Base-by-base conservation (phyloP, 805 yeast genomes). In the Candida mattraensis region DNA sequence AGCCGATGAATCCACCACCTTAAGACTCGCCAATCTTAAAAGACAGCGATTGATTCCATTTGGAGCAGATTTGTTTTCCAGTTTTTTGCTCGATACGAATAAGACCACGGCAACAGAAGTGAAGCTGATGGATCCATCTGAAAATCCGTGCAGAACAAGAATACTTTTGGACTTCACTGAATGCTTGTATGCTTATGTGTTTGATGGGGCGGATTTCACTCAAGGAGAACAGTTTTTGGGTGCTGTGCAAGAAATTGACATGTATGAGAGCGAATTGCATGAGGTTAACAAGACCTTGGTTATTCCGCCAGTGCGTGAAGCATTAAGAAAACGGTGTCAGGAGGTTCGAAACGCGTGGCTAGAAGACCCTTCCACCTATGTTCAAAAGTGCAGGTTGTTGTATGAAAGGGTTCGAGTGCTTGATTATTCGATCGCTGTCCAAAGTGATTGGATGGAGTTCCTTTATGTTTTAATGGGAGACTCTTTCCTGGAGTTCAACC, bases 1-100 rank as follows among this genome's bases (percentile, higher is more conserved):
- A 14, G 28, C 44, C 7, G 56, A 50, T 27, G 37, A 42, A 8
- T 41, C 47, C 7, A 42, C 49, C 7, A 40, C 45, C 9, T 20
- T 45, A 18, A 23, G 42, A 18, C 28, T 33, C 3, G 12, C 33
- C 16, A 21, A 9, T 13, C 9, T 11, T 3, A 17, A 33, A 19
- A 30, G 34, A 19, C 27, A 17, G 25, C 30, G 30, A 12, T 26
- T 30, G 23, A 14, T 28, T 13, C 42, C 37, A 21, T 48, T 35
- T 24, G 45, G 35, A 12, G 23, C 25, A 10, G 31, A 24, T 19
- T 17, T 37, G 8, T 42, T 41, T 19, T 34, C 48, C 11, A 30
- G 27, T 15, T 13, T 20, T 14, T 19, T 36, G 2, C 28, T 45
- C 4, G 26, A 45, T 12, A 35, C 48, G 2, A 20, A 17, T 12